phyloP scores from a whole-genome alignment of 768 basidiomycete genomes.

The Russula sp. region DNA sequence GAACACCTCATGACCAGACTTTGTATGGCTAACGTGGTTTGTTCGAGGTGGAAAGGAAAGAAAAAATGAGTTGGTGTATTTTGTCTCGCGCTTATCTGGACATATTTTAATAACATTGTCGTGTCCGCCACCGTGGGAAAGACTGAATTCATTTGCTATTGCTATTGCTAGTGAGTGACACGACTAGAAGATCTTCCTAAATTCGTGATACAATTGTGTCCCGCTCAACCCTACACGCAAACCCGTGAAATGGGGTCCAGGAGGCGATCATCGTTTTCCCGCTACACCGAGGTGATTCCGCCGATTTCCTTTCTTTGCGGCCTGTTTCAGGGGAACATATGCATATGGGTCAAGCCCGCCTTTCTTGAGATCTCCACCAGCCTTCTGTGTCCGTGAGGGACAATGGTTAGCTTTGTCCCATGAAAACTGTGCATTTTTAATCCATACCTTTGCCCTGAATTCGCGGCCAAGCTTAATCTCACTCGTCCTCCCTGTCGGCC shows the following conservation, averaged over 20 bases:
- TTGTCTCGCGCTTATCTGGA: not conserved
- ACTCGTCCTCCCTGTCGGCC: constrained; percentile 36
- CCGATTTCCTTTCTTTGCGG: constrained; percentile 56
- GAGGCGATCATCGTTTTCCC: constrained; percentile 44
- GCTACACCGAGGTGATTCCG: constrained; percentile 48
- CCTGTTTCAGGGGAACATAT: constrained; percentile 79
- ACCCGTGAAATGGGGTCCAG: not conserved
- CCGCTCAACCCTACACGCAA: not conserved
- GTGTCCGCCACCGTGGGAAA: too few relatives aligned
- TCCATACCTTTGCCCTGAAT: constrained; percentile 89
- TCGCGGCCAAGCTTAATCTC: constrained; percentile 68
- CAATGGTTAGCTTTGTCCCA: constrained; percentile 10
- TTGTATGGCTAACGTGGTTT: constrained; percentile 41
- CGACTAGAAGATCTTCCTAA: not conserved
- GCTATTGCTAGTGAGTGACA: too few relatives aligned
- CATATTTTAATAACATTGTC: not conserved
- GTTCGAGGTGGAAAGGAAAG: not conserved
- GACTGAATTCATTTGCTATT: not conserved
- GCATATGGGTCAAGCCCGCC: constrained; percentile 87
- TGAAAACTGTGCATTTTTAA: not conserved
- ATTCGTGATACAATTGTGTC: too few relatives aligned
- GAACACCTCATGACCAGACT: constrained; percentile 63
- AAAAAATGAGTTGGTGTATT: not conserved
- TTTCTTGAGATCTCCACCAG: constrained; percentile 89
- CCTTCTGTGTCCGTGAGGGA: constrained; percentile 50